Conservation (phyloP, 2,329 filamentous ascomycete genomes). For the Aspergillus ruber region DNA sequence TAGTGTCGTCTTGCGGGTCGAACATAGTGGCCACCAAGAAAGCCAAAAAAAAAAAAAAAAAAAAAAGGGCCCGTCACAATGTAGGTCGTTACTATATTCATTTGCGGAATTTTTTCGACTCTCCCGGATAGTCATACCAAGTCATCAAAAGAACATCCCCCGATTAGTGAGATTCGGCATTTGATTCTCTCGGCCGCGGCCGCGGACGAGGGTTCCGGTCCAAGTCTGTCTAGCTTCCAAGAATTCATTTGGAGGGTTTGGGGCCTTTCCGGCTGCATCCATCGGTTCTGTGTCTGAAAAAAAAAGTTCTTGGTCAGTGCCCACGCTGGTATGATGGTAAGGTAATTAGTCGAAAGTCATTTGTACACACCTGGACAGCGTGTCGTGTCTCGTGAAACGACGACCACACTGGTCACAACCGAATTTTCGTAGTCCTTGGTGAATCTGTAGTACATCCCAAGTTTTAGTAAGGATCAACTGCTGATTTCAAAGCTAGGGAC, state of each 20-base stretch:
- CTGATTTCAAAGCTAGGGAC: neutral
- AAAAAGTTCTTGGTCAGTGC: neutral
- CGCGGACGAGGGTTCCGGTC: neutral
- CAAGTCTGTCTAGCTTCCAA: neutral
- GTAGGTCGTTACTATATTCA: too few relatives aligned
- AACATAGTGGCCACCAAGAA: neutral
- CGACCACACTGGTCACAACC: slow-evolving; percentile 64
- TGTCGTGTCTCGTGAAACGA: slow-evolving; percentile 74
- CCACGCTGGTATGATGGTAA: neutral
- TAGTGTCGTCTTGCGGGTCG: neutral
- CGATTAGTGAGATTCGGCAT: neutral
- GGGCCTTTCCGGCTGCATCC: neutral
- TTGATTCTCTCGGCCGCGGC: neutral
- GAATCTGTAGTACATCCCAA: slow-evolving; percentile 49
- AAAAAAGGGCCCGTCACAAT: neutral
- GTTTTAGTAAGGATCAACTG: too few relatives aligned
- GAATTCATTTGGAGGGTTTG: neutral
- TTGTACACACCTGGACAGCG: slow-evolving; percentile 61
- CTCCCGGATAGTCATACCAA: too few relatives aligned
- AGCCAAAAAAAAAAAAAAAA: neutral
- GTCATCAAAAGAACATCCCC: too few relatives aligned
- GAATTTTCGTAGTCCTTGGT: slow-evolving; percentile 65
- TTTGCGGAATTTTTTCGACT: too few relatives aligned
- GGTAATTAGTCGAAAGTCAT: neutral
- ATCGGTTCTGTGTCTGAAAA: neutral